These are phyloP conservation scores for Alternaria ethzedia DNA, from an alignment of 2,329 filamentous ascomycete species.

Conservation along the genomic window DNA sequence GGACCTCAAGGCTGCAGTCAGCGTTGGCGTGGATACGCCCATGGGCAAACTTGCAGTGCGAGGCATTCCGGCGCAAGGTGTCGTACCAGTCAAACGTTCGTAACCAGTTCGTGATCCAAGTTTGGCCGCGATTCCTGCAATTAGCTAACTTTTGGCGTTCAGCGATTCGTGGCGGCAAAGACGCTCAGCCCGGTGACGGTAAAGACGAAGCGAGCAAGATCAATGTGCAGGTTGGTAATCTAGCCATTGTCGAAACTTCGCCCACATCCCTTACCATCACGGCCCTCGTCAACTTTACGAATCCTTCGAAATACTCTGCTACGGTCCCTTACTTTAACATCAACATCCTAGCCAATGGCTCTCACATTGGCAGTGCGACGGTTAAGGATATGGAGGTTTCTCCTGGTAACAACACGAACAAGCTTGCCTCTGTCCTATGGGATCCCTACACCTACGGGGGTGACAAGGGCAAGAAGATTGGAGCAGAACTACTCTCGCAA, in stretches of 20 bases:
- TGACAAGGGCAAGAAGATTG: constrained; percentile 64
- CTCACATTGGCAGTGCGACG: constrained; percentile 76
- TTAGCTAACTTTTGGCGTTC: constrained; percentile 41
- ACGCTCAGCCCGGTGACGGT: constrained; percentile 48
- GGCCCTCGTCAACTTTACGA: constrained; percentile 81
- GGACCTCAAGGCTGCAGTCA: constrained; percentile 78
- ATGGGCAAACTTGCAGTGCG: constrained; percentile 82
- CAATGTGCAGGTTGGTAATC: constrained; percentile 70
- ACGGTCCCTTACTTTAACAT: constrained; percentile 80
- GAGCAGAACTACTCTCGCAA: constrained; percentile 77
- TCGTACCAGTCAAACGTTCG: constrained; percentile 93
- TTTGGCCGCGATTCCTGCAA: constrained; percentile 17
- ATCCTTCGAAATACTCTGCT: constrained; percentile 87
- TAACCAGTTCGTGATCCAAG: constrained; percentile 59
- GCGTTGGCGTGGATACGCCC: constrained; percentile 80
- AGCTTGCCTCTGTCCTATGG: constrained; percentile 75
- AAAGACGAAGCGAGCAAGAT: constrained; percentile 59
- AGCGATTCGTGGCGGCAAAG: constrained; percentile 52
- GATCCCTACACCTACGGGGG: constrained; percentile 71
- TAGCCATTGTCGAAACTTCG: constrained; percentile 76
- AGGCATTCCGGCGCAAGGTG: constrained; percentile 81
- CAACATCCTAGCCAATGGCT: constrained; percentile 75
- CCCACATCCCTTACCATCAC: constrained; percentile 72
- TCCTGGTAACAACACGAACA: constrained; percentile 73
- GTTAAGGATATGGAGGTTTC: constrained; percentile 68